phyloP scores from a whole-genome alignment of 148 eudicot species.

The Vaccinium vitisidaea region DNA sequence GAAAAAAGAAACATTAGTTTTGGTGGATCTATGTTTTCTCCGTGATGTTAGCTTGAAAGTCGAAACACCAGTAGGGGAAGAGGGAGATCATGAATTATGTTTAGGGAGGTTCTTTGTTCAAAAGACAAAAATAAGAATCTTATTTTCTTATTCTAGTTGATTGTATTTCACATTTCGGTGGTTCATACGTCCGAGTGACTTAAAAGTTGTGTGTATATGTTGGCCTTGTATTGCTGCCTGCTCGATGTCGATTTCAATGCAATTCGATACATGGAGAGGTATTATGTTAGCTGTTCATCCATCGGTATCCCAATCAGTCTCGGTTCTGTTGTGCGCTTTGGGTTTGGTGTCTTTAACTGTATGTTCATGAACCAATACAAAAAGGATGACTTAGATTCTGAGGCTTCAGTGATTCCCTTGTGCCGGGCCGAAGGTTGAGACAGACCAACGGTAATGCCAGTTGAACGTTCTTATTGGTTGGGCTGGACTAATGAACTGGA shows the following conservation, averaged over 20 bases:
- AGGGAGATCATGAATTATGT: not conserved
- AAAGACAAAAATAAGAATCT: not conserved
- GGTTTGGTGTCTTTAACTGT: too few relatives aligned
- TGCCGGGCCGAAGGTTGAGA: too few relatives aligned
- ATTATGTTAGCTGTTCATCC: not conserved
- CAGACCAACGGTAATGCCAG: too few relatives aligned
- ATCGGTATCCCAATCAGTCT: too few relatives aligned
- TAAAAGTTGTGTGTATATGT: not conserved
- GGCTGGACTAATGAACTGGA: too few relatives aligned
- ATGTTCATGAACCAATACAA: too few relatives aligned
- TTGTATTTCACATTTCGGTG: not conserved
- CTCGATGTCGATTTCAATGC: not conserved
- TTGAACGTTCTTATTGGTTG: too few relatives aligned
- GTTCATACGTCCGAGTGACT: not conserved
- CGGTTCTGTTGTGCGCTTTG: too few relatives aligned
- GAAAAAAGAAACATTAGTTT: constrained; percentile 5
- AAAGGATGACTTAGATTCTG: too few relatives aligned
- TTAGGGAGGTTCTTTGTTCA: not conserved
- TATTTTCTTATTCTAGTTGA: not conserved
- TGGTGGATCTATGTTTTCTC: not conserved
- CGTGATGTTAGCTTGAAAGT: not conserved
- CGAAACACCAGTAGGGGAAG: not conserved
- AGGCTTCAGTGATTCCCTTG: too few relatives aligned
- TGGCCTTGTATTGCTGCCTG: not conserved
- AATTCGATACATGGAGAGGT: not conserved